phyloP scores from a whole-genome alignment of 2,329 filamentous ascomycete genomes.

The Cladosporium sphaerospermum region DNA sequence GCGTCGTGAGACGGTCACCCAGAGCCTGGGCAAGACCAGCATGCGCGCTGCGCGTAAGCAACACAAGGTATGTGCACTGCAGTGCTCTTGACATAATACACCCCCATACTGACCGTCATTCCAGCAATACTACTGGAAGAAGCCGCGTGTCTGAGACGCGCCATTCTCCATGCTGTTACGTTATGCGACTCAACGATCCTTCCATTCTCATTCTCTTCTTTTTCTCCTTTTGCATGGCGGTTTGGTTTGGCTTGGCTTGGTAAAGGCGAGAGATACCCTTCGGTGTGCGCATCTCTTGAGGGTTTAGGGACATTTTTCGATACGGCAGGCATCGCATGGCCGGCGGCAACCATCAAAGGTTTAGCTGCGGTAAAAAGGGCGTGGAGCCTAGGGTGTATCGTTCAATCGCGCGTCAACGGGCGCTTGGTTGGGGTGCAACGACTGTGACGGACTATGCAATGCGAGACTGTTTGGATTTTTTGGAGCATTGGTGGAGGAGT shows the following conservation, averaged over 20 bases:
- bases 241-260: not conserved
- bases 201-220: not conserved
- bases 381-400: not conserved
- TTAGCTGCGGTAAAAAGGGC: not conserved
- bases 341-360: slow-evolving; percentile 2
- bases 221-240: slow-evolving; percentile 11
- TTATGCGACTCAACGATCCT: slow-evolving; percentile 5
- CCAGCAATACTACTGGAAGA: slow-evolving; percentile 68
- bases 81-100: not conserved
- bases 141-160: slow-evolving; percentile 38
- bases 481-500: no score
- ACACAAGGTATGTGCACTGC: slow-evolving; percentile 69
- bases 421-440: not conserved
- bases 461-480: no score
- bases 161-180: not conserved
- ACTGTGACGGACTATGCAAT: not conserved
- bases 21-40: slow-evolving; percentile 81
- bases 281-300: not conserved
- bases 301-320: not conserved
- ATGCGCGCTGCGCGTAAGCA: slow-evolving; percentile 86
- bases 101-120: slow-evolving; percentile 9
- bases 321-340: not conserved
- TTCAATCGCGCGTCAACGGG: not conserved
- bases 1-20: slow-evolving; percentile 73
- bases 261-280: slow-evolving; percentile 9